Evolutionary conservation across 352 stramenopile species (phyloP).

Genomic region (Plasmopara muralis): DNA sequence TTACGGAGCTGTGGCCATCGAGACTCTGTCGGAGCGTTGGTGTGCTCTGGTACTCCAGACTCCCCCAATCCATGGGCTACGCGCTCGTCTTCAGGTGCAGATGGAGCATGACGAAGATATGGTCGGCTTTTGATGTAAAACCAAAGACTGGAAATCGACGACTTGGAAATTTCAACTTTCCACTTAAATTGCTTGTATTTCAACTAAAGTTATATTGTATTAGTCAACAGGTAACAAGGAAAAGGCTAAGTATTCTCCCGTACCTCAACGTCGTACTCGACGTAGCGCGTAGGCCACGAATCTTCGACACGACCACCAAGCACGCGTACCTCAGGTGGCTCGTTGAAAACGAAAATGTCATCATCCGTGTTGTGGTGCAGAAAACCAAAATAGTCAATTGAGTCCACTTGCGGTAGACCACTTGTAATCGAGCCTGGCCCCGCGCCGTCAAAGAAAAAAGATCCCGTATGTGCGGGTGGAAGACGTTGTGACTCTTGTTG

Average conservation of each 20-base stretch:
- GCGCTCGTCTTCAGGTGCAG: conserved; percentile 10
- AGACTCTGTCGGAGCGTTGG: conserved; percentile 11
- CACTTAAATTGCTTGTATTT: conserved; percentile 74
- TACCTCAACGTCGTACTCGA: conserved; percentile 84
- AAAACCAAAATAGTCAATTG: conserved; percentile 36
- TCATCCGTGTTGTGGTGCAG: conserved; percentile 51
- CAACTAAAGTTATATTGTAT: conserved; percentile 29
- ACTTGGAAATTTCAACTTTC: conserved; percentile 84
- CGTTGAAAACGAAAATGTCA: conserved; percentile 73
- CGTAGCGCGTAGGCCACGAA: conserved; percentile 74
- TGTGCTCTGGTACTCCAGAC: conserved; percentile 18
- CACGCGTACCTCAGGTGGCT: conserved; percentile 52
- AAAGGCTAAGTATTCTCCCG: neutral
- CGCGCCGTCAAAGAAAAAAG: conserved; percentile 31
- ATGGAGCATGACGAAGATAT: conserved; percentile 41
- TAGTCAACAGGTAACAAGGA: neutral
- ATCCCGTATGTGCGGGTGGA: conserved; percentile 8
- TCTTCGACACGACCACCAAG: conserved; percentile 60
- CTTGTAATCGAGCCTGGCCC: conserved; percentile 23
- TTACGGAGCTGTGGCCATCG: conserved; percentile 68
- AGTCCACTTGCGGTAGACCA: conserved; percentile 14
- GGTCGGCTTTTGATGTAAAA: conserved; percentile 83
- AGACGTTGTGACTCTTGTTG: conserved; percentile 2
- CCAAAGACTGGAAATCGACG: conserved; percentile 73
- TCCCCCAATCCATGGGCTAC: conserved; percentile 22